A percentile compares a stretch with the other conserved stretches of the same genome.
Conservation (phyloP, 331 rosid genomes). For the Phaseolus coccineus region DNA sequence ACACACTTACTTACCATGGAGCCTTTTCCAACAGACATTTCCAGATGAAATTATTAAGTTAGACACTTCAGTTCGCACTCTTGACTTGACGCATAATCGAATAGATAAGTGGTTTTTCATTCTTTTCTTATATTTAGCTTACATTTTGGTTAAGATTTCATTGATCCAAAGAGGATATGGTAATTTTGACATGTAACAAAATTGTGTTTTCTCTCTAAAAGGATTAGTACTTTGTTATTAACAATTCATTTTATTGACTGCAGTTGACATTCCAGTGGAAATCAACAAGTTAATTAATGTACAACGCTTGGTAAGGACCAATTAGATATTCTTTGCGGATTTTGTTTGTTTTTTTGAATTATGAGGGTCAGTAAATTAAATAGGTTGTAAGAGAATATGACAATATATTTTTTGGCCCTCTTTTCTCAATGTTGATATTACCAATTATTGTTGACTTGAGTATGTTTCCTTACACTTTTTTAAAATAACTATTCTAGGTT, state of each 20-base stretch:
- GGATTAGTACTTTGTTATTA: constrained; percentile 3
- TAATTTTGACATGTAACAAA: constrained; percentile 26
- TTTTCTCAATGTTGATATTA: constrained; percentile 13
- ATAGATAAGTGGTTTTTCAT: constrained; percentile 62
- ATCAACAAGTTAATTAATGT: constrained; percentile 77
- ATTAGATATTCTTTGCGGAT: neutral
- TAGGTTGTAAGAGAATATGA: constrained; percentile 7
- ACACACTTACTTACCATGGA: constrained; percentile 37
- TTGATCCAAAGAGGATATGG: constrained; percentile 20
- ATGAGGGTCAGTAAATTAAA: constrained; percentile 4
- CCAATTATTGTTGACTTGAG: constrained; percentile 22
- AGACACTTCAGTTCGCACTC: constrained; percentile 82
- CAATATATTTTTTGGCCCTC: neutral
- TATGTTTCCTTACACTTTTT: constrained; percentile 9
- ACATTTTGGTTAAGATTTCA: constrained; percentile 31
- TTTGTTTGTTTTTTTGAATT: constrained; percentile 8
- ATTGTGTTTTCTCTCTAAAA: constrained; percentile 31
- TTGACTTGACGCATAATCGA: constrained; percentile 86
- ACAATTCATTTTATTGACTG: constrained; percentile 40
- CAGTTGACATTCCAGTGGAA: constrained; percentile 89
- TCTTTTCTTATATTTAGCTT: neutral
- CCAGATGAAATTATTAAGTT: constrained; percentile 82
- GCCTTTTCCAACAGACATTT: constrained; percentile 61
- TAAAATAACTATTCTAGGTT: neutral
- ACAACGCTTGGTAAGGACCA: constrained; percentile 81